A percentile compares a stretch with the other conserved stretches of the same genome.
phyloP scores from a whole-genome alignment of 345 rosid species.

The Cochlearia excelsa region DNA sequence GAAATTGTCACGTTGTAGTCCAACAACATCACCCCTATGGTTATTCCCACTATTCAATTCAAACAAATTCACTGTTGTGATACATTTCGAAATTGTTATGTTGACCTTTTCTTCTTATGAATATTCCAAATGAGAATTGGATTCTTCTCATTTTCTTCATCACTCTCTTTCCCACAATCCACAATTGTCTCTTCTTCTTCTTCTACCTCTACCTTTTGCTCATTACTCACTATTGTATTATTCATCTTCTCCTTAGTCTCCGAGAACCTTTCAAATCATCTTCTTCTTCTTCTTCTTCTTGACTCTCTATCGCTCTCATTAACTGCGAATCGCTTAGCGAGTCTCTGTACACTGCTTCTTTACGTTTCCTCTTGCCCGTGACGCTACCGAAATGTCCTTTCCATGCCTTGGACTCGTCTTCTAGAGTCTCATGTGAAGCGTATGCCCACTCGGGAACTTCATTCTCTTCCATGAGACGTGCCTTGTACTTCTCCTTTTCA shows the following conservation, averaged over 20 bases:
- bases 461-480: slow-evolving; percentile 93
- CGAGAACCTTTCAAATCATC: slow-evolving; percentile 45
- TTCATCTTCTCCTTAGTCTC: slow-evolving; percentile 45
- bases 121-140: slow-evolving; percentile 68
- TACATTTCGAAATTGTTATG: slow-evolving; percentile 25
- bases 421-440: slow-evolving; percentile 45
- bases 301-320: slow-evolving; percentile 88
- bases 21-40: slow-evolving; percentile 10
- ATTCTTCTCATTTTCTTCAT: slow-evolving; percentile 44
- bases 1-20: slow-evolving; percentile 20
- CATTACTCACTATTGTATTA: slow-evolving; percentile 52
- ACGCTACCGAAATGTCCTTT: slow-evolving; percentile 46
- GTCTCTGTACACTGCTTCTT: slow-evolving; percentile 70
- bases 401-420: slow-evolving; percentile 50
- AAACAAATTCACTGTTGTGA: slow-evolving; percentile 2
- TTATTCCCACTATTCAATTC: slow-evolving; percentile 12
- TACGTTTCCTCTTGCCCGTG: slow-evolving; percentile 77
- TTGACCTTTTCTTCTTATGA: slow-evolving; percentile 84
- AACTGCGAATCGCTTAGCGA: slow-evolving; percentile 77
- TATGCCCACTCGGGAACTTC: slow-evolving; percentile 99
- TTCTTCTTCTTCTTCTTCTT: slow-evolving; percentile 73
- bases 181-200: slow-evolving; percentile 36
- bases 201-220: slow-evolving; percentile 53
- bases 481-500: slow-evolving; percentile 71
- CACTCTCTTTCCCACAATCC: slow-evolving; percentile 38